Base-by-base conservation (phyloP, 805 yeast species). In the Isabelozyma pseudorhagii region DNA sequence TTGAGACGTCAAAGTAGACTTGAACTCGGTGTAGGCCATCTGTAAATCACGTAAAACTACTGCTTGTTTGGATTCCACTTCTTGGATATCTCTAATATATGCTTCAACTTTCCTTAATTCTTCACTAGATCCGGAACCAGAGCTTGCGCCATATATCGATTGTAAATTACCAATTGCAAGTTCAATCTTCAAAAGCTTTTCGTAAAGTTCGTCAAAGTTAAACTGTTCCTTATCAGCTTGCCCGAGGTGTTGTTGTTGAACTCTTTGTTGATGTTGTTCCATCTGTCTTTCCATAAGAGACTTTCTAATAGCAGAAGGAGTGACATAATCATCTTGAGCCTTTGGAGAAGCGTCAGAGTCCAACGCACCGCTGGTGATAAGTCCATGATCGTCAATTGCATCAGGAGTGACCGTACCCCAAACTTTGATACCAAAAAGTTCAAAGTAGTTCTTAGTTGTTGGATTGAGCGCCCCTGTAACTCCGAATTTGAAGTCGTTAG, bases 381-480 rank as follows among this genome's bases (percentile, higher is more conserved):
- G 56, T 1, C 80, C 83, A 55, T 83, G 84, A 52, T 83, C 85
- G 48, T 82, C 84, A 43, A 75, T 64, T 3, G 85, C 80, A 55
- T 82, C 85, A 47, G 73, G 74, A 4, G 81, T 69, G 21, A 86
- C 72, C 36, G 74, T 72, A 45, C 77, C 74, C 68, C 78, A 87
- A 2, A 80, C 74, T 40, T 80, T 77, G 57, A 87, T 64, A 60
- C 79, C 78, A 55, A 87, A 69, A 6, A 88, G 61, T 65, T 88
- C 96, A 65, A 82, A 85, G 27, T 78, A 77, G 60, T 87, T 93
- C 38, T 58, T 61, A 34, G 79, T 71, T 1, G 59, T 60, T 11
- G 57, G 51, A 39, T 52, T 59, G 1, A 59, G 51, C 15, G 59
- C 59, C 1, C 85, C 87, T 34, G 84, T 69, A 5, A 80, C 67